Evolutionary conservation across 2,329 filamentous ascomycete genomes (phyloP).

Genomic region (Ceratocystis huliohia): DNA sequence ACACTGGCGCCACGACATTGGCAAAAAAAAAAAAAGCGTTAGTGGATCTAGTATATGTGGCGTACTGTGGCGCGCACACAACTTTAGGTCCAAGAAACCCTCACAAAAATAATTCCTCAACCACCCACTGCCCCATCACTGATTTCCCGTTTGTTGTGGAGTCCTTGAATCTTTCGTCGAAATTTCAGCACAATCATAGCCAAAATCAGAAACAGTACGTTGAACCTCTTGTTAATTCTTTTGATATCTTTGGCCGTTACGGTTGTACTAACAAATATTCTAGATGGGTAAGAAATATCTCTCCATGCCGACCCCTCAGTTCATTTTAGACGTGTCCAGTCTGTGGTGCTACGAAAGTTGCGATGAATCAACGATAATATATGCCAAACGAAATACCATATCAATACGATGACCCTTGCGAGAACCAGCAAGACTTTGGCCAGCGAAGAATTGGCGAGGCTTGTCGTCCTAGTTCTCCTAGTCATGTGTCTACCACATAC

Average conservation of each 20-base stretch:
- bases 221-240: slow-evolving; percentile 14
- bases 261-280: slow-evolving; percentile 30
- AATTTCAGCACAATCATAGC: slow-evolving; percentile 20
- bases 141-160: slow-evolving; percentile 19
- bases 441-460: background rate
- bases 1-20: slow-evolving; percentile 12
- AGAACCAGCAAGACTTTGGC: background rate
- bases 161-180: slow-evolving; percentile 19
- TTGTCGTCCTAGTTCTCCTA: background rate
- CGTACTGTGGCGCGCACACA: slow-evolving; percentile 19
- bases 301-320: background rate
- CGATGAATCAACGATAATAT: slow-evolving; percentile 5
- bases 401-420: background rate
- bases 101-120: slow-evolving; percentile 20
- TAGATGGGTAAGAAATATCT: slow-evolving; percentile 48
- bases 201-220: slow-evolving; percentile 21
- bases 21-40: background rate
- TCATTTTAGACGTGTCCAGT: slow-evolving; percentile 5
- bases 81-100: slow-evolving; percentile 20
- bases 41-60: slow-evolving; percentile 9
- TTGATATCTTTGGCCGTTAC: slow-evolving; percentile 17
- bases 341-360: slow-evolving; percentile 13
- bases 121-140: slow-evolving; percentile 13
- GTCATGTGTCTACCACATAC: background rate
- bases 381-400: background rate